Base-by-base conservation (phyloP, 2,329 filamentous ascomycete species). In the Aspergillus fumigatus region DNA sequence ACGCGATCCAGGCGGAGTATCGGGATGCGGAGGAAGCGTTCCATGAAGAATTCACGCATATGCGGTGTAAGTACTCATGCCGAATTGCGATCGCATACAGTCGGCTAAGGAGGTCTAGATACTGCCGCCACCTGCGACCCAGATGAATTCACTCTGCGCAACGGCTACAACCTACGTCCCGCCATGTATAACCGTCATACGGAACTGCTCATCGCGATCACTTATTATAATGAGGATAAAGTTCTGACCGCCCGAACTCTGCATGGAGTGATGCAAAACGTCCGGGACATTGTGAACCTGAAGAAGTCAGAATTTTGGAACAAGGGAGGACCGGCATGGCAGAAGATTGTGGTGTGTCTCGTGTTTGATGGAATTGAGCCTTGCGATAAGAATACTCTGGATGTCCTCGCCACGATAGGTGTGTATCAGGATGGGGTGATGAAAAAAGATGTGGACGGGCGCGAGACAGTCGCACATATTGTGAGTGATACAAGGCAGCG, bases 291-390 rank as follows among this genome's bases (percentile, higher is more conserved):
- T 72, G 93, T 97, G 70, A 97, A 97, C 78, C 82, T 97, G 62
- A 97, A 97, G 79, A 97, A 96, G 79, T 97, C 94, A 38, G 93
- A 95, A 67, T 99, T 99, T 81, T 99, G 94, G 94, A 97, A 97
- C 80, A 96, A 96, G 80, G 94, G 94, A 67, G 94, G 94, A 54
- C 94, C 94, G 10, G 94, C 94, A 54, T 99, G 94, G 94, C 94
- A 99, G 75, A 99, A 99, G 81, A 97, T 99, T 71, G 94, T 97
- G 32, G 94, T 97, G 58, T 95, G 90, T 74, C 80, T 97, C 63
- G 91, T 99, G 62, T 97, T 97, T 69, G 94, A 99, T 73, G 94
- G 94, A 83, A 95, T 99, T 68, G 93, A 96, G 67, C 94, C 95
- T 75, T 93, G 90, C 65, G 93, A 99, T 83, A 97, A 97, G 82